Conservation (phyloP, 495 filamentous ascomycete species). For the Neohortaea acidophila region DNA sequence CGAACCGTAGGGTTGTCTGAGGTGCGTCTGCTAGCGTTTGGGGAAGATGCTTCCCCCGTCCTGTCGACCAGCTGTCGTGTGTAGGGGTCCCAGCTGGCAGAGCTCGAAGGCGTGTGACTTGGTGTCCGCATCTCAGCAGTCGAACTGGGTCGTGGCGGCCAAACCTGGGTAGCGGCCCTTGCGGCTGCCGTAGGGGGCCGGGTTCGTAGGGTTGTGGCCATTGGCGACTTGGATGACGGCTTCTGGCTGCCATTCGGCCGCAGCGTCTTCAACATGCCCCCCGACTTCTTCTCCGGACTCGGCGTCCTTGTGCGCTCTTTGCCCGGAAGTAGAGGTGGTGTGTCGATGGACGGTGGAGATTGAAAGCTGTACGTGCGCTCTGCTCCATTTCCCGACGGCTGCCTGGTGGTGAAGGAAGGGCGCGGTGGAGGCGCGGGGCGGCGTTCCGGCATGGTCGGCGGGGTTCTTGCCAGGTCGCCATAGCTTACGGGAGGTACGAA, state of each 20-base stretch:
- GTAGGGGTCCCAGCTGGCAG: constrained; percentile 19
- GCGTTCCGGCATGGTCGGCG: constrained; percentile 48
- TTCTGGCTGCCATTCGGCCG: constrained; percentile 47
- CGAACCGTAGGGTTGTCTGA: constrained; percentile 8
- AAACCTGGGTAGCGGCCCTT: constrained; percentile 78
- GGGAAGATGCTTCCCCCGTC: background rate
- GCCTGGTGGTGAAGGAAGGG: constrained; percentile 33
- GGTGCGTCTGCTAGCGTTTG: constrained; percentile 1
- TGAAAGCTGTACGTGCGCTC: constrained; percentile 16
- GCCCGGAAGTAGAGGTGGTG: constrained; percentile 20
- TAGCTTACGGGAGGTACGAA: constrained; percentile 69
- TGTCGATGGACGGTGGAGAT: constrained; percentile 3
- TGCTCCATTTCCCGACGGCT: constrained; percentile 33
- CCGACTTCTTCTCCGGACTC: constrained; percentile 61
- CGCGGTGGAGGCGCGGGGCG: constrained; percentile 18
- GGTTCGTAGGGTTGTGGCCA: constrained; percentile 17
- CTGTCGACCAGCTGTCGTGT: constrained; percentile 15
- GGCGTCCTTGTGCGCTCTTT: constrained; percentile 39
- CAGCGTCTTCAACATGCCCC: constrained; percentile 70
- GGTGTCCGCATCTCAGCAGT: background rate
- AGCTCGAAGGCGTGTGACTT: constrained; percentile 1
- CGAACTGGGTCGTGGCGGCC: constrained; percentile 29
- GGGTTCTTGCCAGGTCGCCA: constrained; percentile 51
- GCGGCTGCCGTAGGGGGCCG: constrained; percentile 41
- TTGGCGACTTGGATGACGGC: constrained; percentile 35